Conservation (phyloP, 306 rosid species). For the Gastrolobium bilobum region DNA sequence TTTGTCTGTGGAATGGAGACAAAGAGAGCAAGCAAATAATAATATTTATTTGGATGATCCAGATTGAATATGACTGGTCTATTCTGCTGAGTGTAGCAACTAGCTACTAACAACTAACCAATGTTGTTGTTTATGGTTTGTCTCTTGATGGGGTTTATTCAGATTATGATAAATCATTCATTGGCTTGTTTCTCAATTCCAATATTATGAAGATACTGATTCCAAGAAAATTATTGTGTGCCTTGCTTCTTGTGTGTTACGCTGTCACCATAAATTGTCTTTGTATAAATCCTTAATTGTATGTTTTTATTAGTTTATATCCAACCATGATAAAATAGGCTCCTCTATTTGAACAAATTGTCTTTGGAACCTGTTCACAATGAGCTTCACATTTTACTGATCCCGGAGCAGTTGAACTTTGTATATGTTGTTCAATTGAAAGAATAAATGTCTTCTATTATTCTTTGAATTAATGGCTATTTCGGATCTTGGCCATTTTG, state of each 20-base stretch:
- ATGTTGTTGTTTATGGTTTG: constrained; percentile 26
- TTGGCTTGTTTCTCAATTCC: not conserved
- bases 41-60: not conserved
- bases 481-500: not conserved
- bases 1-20: constrained; percentile 1
- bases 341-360: not conserved
- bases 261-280: not conserved
- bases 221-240: not conserved
- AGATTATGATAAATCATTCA: constrained; percentile 8
- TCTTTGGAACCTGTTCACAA: not conserved
- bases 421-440: not conserved
- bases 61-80: not conserved
- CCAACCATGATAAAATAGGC: not conserved
- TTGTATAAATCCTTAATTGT: not conserved
- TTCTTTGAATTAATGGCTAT: not conserved
- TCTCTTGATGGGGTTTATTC: not conserved
- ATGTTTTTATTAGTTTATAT: not conserved
- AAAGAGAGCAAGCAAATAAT: not conserved
- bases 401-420: not conserved
- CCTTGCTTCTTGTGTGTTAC: not conserved
- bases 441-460: not conserved
- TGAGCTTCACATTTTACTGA: not conserved
- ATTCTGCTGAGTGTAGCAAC: not conserved
- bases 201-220: not conserved
- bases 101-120: not conserved